phyloP scores from a whole-genome alignment of 2,329 filamentous ascomycete species.

The Bipolaris bicolor region DNA sequence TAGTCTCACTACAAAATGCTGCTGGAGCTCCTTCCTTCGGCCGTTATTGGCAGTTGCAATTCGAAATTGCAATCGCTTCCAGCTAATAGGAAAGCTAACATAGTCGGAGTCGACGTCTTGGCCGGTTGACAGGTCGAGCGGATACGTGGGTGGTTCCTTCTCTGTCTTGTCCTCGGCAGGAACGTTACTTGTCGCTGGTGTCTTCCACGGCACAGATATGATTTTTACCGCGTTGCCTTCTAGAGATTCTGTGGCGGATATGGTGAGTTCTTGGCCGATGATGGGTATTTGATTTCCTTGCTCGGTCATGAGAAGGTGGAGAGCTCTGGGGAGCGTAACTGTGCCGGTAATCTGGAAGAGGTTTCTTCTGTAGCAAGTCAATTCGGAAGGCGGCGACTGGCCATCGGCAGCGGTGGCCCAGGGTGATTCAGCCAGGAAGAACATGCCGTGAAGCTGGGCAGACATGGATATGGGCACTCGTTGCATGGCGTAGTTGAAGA shows the following conservation, averaged over 20 bases:
- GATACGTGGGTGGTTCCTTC: constrained; percentile 84
- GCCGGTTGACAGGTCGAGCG: constrained; percentile 70
- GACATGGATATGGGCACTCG: constrained; percentile 70
- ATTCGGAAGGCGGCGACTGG: constrained; percentile 66
- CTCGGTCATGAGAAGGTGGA: constrained; percentile 82
- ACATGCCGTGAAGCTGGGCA: constrained; percentile 86
- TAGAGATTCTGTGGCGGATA: constrained; percentile 93
- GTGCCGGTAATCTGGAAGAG: constrained; percentile 95
- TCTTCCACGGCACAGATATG: constrained; percentile 98
- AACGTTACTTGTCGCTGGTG: constrained; percentile 79
- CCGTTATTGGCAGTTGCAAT: constrained; percentile 97
- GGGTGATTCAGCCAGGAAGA: constrained; percentile 82
- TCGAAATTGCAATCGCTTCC: constrained; percentile 91
- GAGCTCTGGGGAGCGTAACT: constrained; percentile 77
- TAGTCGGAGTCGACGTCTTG: constrained; percentile 79
- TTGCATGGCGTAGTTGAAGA: constrained; percentile 68
- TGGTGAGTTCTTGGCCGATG: constrained; percentile 79
- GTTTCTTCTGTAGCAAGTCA: constrained; percentile 95
- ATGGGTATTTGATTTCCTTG: constrained; percentile 84
- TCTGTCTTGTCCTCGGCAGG: constrained; percentile 72
- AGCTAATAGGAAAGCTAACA: constrained; percentile 89
- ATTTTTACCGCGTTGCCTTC: constrained; percentile 91
- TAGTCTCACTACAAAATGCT: constrained; percentile 90
- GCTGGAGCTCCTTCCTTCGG: constrained; percentile 89
- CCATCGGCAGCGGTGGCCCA: constrained; percentile 64